These are phyloP conservation scores for Kodamaea sp. DNA, from an alignment of 1,139 yeast genomes.

Conservation along the genomic window DNA sequence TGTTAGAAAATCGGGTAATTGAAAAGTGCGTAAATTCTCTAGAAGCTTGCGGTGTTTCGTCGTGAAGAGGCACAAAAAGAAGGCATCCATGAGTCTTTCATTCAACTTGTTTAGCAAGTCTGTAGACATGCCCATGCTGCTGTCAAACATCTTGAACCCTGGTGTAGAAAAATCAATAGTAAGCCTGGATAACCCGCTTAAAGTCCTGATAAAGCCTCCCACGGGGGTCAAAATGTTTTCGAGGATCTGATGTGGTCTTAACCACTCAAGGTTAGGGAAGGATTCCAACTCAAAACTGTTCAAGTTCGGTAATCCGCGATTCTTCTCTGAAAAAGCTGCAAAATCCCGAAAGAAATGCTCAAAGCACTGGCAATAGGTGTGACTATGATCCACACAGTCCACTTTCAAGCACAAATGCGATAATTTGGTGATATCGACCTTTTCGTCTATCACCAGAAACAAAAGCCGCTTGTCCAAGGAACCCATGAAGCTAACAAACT, in stretches of 20 bases:
- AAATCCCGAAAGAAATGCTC: slow-evolving; percentile 33
- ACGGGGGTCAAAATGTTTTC: slow-evolving; percentile 35
- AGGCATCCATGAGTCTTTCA: slow-evolving; percentile 39
- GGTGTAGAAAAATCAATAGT: slow-evolving; percentile 40
- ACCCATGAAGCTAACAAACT: slow-evolving; percentile 15
- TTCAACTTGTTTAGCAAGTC: slow-evolving; percentile 33
- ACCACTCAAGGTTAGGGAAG: slow-evolving; percentile 41
- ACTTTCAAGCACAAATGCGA: slow-evolving; percentile 30
- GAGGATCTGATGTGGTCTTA: slow-evolving; percentile 39
- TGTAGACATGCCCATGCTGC: slow-evolving; percentile 33
- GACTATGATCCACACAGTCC: slow-evolving; percentile 33
- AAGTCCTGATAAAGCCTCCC: slow-evolving; percentile 30
- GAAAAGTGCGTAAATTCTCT: slow-evolving; percentile 26
- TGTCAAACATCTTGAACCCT: slow-evolving; percentile 43
- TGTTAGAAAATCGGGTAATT: slow-evolving; percentile 40
- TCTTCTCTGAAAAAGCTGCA: slow-evolving; percentile 18
- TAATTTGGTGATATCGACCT: slow-evolving; percentile 28
- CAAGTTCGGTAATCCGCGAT: slow-evolving; percentile 36
- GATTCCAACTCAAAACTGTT: slow-evolving; percentile 33
- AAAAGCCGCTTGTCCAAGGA: slow-evolving; percentile 23
- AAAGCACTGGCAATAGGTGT: slow-evolving; percentile 32
- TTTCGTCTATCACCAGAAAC: slow-evolving; percentile 25
- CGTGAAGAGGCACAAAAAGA: slow-evolving; percentile 30
- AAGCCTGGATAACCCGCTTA: slow-evolving; percentile 24
- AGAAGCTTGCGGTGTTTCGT: slow-evolving; percentile 5